Evolutionary conservation across 768 basidiomycete species (phyloP), one percentile per base, ranked within the genome.

Genomic region (Panaeolus cyanescens): DNA sequence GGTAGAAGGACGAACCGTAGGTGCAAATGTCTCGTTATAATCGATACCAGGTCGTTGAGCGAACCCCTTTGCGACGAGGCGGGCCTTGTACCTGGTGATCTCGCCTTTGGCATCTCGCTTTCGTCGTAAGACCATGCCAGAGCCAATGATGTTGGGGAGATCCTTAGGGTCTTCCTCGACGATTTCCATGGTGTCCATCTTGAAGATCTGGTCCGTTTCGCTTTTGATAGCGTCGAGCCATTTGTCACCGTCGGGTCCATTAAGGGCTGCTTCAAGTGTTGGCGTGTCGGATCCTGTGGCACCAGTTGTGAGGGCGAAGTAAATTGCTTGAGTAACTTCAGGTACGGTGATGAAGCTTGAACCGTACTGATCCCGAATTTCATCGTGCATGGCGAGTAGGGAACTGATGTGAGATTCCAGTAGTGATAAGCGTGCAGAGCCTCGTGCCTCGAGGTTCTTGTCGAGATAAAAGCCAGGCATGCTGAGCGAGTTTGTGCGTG

Each of bases 41-140:
- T 78, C 75, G 8, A 75, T 42, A 3, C 79, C 76, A 19, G 66
- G 67, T 5, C 64, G 57, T 65, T 82, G 80, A 1, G 66, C 63
- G 63, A 70, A 79, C 10, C 72, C 70, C 53, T 70, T 67, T 4
- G 60, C 65, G 3, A 73, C 68, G 8, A 71, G 64, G 30, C 70
- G 55, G 28, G 70, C 70, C 62, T 82, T 83, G 70, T 75, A 74
- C 19, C 65, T 39, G 28, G 59, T 37, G 17, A 73, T 68, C 1
- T 65, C 39, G 10, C 67, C 69, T 10, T 59, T 57, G 1, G 62
- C 55, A 40, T 66, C 64, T 1, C 56, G 60, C 62, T 74, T 74
- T 9, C 28, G 36, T 19, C 62, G 54, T 4, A 70, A 54, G 20
- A 68, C 65, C 54, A 56, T 66, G 8, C 54, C 40, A 25, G 64